Conservation (phyloP, 257 asterid species). For the Nicotiana attenuata region DNA sequence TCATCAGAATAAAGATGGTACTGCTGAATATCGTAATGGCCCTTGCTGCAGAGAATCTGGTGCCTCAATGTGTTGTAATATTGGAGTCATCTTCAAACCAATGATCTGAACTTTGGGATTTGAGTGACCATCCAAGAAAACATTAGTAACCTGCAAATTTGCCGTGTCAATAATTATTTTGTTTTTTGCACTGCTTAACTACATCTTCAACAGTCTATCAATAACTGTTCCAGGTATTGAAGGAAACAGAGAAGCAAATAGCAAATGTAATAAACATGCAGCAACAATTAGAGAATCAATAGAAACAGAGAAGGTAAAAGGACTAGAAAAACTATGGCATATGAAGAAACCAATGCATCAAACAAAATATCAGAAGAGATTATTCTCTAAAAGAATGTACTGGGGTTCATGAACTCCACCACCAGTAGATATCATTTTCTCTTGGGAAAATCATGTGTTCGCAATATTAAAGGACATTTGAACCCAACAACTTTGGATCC, state of each 20-base stretch:
- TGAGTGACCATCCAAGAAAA: conserved; percentile 74
- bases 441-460: not conserved
- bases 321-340: not conserved
- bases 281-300: not conserved
- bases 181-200: not conserved
- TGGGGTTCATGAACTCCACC: not conserved
- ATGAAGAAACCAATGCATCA: not conserved
- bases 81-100: conserved; percentile 59
- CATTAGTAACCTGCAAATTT: conserved; percentile 50
- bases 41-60: conserved; percentile 45
- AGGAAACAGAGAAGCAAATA: not conserved
- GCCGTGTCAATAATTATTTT: not conserved
- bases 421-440: not conserved
- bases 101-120: conserved; percentile 57
- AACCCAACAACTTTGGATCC: not conserved
- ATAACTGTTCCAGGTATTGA: not conserved
- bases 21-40: conserved; percentile 46
- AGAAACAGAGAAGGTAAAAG: not conserved
- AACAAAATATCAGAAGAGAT: not conserved
- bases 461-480: not conserved
- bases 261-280: not conserved
- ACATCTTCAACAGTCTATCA: not conserved
- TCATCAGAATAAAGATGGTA: not conserved
- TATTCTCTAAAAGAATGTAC: not conserved
- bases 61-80: conserved; percentile 42